Evolutionary conservation across 257 asterid species (phyloP).

Genomic region (Paulownia fortunei): DNA sequence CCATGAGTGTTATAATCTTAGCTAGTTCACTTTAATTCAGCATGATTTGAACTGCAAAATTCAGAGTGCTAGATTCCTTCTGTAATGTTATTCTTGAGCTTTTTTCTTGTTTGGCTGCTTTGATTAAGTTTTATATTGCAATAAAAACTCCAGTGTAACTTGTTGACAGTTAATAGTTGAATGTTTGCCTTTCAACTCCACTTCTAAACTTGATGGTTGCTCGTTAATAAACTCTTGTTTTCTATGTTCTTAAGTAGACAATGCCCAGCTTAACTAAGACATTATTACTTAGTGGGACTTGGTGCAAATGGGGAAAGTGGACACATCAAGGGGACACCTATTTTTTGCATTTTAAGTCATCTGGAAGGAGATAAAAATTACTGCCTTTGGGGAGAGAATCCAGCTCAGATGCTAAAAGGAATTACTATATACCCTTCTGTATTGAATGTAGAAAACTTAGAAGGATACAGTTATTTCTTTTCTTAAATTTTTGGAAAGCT

Average conservation of each 20-base stretch:
- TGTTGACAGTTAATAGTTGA: neutral
- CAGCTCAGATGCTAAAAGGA: constrained; percentile 8
- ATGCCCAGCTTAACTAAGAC: neutral
- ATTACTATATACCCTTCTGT: neutral
- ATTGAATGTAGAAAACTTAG: neutral
- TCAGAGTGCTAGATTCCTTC: neutral
- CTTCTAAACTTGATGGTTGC: neutral
- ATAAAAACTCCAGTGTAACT: neutral
- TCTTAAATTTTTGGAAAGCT: neutral
- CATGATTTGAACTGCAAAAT: neutral
- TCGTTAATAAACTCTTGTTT: neutral
- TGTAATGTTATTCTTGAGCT: constrained; percentile 1
- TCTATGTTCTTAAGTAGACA: neutral
- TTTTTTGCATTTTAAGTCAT: neutral
- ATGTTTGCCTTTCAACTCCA: constrained; percentile 7
- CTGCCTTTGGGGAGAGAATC: neutral
- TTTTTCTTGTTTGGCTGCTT: neutral
- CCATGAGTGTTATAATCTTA: neutral
- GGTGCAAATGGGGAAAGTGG: neutral
- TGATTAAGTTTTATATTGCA: neutral
- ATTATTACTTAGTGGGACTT: constrained; percentile 4
- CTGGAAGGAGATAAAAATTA: constrained; percentile 5
- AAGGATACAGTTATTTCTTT: neutral
- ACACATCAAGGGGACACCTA: neutral
- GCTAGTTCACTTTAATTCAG: neutral